Percentiles rank a stretch among this genome's conserved stretches.
These are phyloP conservation scores for Polyplosphaeria fusca DNA, from an alignment of 495 filamentous ascomycete species.

Conservation along the genomic window DNA sequence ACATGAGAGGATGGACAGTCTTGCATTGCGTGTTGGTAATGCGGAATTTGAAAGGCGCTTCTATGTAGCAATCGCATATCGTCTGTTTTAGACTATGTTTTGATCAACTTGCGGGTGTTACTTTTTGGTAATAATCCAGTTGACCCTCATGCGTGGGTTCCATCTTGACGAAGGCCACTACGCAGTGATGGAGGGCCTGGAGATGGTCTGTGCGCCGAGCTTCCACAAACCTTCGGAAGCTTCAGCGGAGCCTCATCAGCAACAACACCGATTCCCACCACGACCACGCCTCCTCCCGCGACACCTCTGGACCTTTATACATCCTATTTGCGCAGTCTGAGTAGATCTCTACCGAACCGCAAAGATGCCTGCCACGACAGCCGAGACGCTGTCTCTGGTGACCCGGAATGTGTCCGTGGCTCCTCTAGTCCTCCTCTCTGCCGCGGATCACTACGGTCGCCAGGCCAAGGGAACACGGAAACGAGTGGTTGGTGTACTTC, in stretches of 20 bases:
- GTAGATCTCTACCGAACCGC: constrained; percentile 22
- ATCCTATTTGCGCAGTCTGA: constrained; percentile 6
- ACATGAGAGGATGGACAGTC: too few relatives aligned
- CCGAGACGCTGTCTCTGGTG: constrained; percentile 88
- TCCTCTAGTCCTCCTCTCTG: constrained; percentile 94
- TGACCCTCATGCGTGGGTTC: too few relatives aligned
- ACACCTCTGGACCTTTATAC: background rate
- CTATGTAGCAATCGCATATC: too few relatives aligned
- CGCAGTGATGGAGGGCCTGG: constrained; percentile 2
- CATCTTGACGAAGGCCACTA: background rate
- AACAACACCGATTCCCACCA: background rate
- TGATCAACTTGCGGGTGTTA: too few relatives aligned
- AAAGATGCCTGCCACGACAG: constrained; percentile 89
- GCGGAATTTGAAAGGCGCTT: too few relatives aligned
- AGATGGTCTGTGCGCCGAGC: background rate
- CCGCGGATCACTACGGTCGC: constrained; percentile 97
- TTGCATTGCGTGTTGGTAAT: too few relatives aligned
- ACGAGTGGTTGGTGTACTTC: constrained; percentile 90
- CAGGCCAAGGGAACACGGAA: constrained; percentile 85
- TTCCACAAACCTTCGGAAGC: constrained; percentile 9
- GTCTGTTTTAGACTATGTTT: too few relatives aligned
- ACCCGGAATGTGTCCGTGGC: constrained; percentile 93
- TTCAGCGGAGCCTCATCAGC: constrained; percentile 1
- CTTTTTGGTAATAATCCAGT: too few relatives aligned
- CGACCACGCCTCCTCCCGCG: constrained; percentile 2